Base-by-base conservation (phyloP, 192 early-diverging fungal genomes). In the Globomyces pollinis-pini region DNA sequence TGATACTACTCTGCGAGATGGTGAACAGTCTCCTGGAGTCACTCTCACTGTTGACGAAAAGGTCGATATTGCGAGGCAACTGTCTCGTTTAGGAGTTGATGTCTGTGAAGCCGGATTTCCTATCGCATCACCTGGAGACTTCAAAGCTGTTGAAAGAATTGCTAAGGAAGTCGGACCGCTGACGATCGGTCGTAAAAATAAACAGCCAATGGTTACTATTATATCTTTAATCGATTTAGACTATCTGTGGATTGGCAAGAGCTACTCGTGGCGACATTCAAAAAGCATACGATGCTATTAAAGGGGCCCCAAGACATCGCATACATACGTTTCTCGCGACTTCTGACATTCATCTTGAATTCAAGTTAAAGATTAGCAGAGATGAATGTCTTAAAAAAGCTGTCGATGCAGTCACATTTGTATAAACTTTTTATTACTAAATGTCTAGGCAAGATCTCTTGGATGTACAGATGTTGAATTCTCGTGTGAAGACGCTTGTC, bases 311-410 rank as follows among this genome's bases (percentile, higher is more conserved):
- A 34, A 69, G 71, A 9, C 86, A 89, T 59, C 80, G 94, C 23
- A 94, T 98, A 61, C 94, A 98, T 78, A 84, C 86, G 18, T 94
- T 98, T 73, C 79, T 98, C 43, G 94, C 94, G 28, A 96, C 94
- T 1, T 95, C 92, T 9, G 94, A 98, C 60, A 91, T 98, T 52
- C 94, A 98, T 61, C 81, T 98, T 26, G 69, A 96, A 68, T 76
- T 88, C 80, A 98, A 98, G 76, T 84, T 98, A 38, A 90, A 91
- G 63, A 94, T 98, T 59, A 62, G 68, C 3, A 83, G 94, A 34
- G 85, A 86, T 16, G 84, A 94, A 62, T 98, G 94, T 73, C 77
- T 91, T 38, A 72, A 74, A 39, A 86, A 84, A 9, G 91, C 92
- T 9, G 74, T 82, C 7, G 80, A 83, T 23, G 87, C 90, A 52